Percentiles rank a stretch among this genome's conserved stretches.
Conservation (phyloP, 805 yeast genomes). For the Yamadazyma sp. region DNA sequence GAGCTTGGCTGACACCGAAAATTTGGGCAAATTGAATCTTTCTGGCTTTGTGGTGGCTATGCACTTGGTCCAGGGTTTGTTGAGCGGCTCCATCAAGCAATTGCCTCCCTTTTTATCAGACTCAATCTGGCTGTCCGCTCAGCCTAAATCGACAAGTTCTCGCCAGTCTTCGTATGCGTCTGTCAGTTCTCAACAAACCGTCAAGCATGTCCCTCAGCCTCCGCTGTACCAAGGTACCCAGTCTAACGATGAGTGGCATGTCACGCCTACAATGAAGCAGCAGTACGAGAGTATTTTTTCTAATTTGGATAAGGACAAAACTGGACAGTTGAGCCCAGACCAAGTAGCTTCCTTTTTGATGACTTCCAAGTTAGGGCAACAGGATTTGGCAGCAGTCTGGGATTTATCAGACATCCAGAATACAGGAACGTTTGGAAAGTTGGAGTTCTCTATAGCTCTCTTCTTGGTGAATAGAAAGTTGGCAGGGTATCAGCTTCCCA, state of each 20-base stretch:
- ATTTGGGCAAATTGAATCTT: constrained; percentile 68
- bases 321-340: constrained; percentile 67
- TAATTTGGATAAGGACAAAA: constrained; percentile 63
- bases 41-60: constrained; percentile 87
- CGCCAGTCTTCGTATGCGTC: constrained; percentile 33
- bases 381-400: constrained; percentile 87
- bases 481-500: constrained; percentile 77
- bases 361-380: constrained; percentile 84
- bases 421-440: constrained; percentile 73
- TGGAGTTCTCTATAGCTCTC: constrained; percentile 92
- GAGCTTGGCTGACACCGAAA: constrained; percentile 78
- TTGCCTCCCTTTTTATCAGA: constrained; percentile 49
- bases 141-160: constrained; percentile 8
- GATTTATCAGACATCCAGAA: constrained; percentile 89
- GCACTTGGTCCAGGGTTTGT: constrained; percentile 86
- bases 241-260: constrained; percentile 55
- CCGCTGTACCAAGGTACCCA: constrained; percentile 6
- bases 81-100: constrained; percentile 62
- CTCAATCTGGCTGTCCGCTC: constrained; percentile 38
- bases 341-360: constrained; percentile 87
- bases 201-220: constrained; percentile 27
- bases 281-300: constrained; percentile 82
- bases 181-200: constrained; percentile 39
- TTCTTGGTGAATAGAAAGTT: constrained; percentile 83
- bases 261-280: constrained; percentile 64